Percentiles rank a stretch among this genome's conserved stretches.
Conservation (phyloP, 306 rosid genomes). For the cucumber (Cucumis sativus) region DNA sequence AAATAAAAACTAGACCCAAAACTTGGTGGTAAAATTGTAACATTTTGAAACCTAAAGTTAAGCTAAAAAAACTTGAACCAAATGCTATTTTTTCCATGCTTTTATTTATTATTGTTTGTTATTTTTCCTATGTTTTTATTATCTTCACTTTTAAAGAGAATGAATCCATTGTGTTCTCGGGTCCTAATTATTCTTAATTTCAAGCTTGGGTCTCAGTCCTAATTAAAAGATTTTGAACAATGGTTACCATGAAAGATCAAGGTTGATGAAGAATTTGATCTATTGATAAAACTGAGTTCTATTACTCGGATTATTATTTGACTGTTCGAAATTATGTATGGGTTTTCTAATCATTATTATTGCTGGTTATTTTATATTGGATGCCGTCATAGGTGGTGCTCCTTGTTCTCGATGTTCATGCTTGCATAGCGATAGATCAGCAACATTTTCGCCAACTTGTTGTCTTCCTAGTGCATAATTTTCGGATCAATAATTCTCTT, state of each 20-base stretch:
- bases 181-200: background rate
- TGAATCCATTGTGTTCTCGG: background rate
- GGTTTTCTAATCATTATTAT: background rate
- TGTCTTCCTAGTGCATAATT: constrained; percentile 68
- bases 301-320: background rate
- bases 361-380: background rate
- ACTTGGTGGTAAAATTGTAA: background rate
- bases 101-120: background rate
- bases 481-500: constrained; percentile 66
- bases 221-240: background rate
- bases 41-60: background rate
- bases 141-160: background rate
- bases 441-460: constrained; percentile 80
- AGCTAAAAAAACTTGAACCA: no score
- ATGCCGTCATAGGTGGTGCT: constrained; percentile 66
- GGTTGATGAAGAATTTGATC: background rate
- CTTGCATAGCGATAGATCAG: constrained; percentile 80
- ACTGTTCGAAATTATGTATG: background rate
- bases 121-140: background rate
- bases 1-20: no score
- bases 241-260: constrained; percentile 1
- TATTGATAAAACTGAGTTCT: background rate
- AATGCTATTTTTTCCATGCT: no score
- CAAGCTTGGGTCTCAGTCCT: background rate
- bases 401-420: constrained; percentile 90